These are phyloP conservation scores for Aphanocladium album DNA, from an alignment of 2,329 filamentous ascomycete genomes.

Conservation along the genomic window DNA sequence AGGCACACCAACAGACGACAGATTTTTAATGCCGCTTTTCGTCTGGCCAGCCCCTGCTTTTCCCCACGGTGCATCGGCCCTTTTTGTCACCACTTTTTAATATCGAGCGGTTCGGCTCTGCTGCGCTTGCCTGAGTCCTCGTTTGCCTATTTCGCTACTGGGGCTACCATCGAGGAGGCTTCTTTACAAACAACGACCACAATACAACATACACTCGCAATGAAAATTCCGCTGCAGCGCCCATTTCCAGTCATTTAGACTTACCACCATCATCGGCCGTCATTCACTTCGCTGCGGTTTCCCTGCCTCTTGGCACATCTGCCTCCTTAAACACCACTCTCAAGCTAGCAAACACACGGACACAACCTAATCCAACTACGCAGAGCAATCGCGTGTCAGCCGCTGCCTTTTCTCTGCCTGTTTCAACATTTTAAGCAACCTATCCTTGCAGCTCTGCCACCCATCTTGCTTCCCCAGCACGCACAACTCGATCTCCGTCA, in stretches of 20 bases:
- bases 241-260: background rate
- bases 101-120: background rate
- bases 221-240: background rate
- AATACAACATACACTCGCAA: background rate
- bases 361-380: background rate
- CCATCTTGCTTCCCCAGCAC: background rate
- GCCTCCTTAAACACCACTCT: background rate
- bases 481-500: background rate
- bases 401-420: background rate
- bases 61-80: background rate
- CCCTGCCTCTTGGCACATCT: background rate
- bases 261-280: background rate
- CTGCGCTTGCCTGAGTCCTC: background rate
- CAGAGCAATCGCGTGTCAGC: background rate
- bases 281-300: background rate
- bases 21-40: background rate
- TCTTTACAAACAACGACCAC: background rate
- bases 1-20: conserved; percentile 2
- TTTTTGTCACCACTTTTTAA: background rate
- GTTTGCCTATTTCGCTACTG: background rate
- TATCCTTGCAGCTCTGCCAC: background rate
- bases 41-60: background rate
- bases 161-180: background rate
- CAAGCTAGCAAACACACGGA: conserved; percentile 8
- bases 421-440: background rate